Base-by-base conservation (phyloP, 768 basidiomycete genomes). In the Wakefieldia striispora region DNA sequence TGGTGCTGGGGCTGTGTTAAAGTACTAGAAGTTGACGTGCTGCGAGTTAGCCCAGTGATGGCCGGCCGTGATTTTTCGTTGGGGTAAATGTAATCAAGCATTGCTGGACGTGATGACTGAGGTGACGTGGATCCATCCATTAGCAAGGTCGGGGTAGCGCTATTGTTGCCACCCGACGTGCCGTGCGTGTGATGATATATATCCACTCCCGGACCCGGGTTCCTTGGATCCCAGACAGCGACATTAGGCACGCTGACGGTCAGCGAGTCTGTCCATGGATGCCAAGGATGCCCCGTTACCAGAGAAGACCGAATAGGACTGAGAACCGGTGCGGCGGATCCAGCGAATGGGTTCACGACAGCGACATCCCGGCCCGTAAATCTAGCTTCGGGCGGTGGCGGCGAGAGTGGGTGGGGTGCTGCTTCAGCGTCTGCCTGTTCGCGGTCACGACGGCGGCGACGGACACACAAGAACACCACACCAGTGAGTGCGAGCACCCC, bases 401-500 rank as follows among this genome's bases (percentile, higher is more conserved):
- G 8, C 9, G 54, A 44, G 34, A 58, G 39, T 13, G 52, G 61
- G 11, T 19, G 34, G 14, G 49, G 51, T 31, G 45, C 44, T 31
- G 45, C 47, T 13, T 60, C 54, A 7, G 50, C 46, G 0, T 40
- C 23, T 9, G 17, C 2, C 8, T 41, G 13, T n/a, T 47, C 2
- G n/a, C 13, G 49, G 33, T 31, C 51, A 13, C 40, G 49, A 3
- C 45, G 44, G 4, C 55, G 62, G 16, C 54, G 51, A 24, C 52
- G 53, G 45, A 46, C 27, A 35, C 36, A 65, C 19, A 50, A 47
- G 0, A 53, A 26, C 3, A 24, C 45, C n/a, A 62, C 36, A 8
- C 11, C 54, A 47, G 55, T 17, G 2, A 65, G 47, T 14, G 35
- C 58, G 1, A 64, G 38, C 14, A 64, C 33, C 24, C 53, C 56